These are phyloP conservation scores for Vitis rupestris DNA, from an alignment of 164 flowering plant species.

Conservation along the genomic window DNA sequence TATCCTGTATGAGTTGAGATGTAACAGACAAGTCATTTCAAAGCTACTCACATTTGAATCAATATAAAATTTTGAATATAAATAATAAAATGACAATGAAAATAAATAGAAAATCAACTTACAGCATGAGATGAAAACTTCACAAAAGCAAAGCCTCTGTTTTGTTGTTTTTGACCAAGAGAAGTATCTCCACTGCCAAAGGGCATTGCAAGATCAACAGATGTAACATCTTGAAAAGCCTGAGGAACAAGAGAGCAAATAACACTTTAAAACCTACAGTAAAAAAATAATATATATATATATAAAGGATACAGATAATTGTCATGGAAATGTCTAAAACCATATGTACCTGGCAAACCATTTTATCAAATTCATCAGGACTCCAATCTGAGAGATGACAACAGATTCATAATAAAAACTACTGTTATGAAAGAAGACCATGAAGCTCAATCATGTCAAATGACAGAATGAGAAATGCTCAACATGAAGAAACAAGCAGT, in stretches of 20 bases:
- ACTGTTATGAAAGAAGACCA: too few relatives aligned
- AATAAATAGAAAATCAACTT: slow-evolving; percentile 10
- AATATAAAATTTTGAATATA: too few relatives aligned
- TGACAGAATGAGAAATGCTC: too few relatives aligned
- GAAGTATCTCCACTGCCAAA: slow-evolving; percentile 8
- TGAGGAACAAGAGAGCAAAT: slow-evolving; percentile 1
- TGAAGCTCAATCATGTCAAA: too few relatives aligned
- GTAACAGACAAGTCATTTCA: slow-evolving; percentile 15
- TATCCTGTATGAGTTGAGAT: slow-evolving; percentile 33
- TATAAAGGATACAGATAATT: too few relatives aligned
- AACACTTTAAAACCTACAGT: neutral
- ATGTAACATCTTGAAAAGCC: slow-evolving; percentile 41
- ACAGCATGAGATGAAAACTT: slow-evolving; percentile 46
- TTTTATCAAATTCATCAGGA: slow-evolving; percentile 34
- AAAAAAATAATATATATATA: neutral
- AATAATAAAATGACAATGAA: neutral
- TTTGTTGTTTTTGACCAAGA: slow-evolving; percentile 26
- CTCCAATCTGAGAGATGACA: slow-evolving; percentile 31
- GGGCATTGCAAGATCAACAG: slow-evolving; percentile 40
- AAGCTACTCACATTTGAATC: too few relatives aligned
- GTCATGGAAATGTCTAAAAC: neutral
- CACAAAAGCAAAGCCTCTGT: slow-evolving; percentile 48
- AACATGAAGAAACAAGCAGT: too few relatives aligned
- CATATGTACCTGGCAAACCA: slow-evolving; percentile 35
- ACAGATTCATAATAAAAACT: too few relatives aligned